Evolutionary conservation across 1,139 yeast species (phyloP).

Genomic region (Taphrina deformans): DNA sequence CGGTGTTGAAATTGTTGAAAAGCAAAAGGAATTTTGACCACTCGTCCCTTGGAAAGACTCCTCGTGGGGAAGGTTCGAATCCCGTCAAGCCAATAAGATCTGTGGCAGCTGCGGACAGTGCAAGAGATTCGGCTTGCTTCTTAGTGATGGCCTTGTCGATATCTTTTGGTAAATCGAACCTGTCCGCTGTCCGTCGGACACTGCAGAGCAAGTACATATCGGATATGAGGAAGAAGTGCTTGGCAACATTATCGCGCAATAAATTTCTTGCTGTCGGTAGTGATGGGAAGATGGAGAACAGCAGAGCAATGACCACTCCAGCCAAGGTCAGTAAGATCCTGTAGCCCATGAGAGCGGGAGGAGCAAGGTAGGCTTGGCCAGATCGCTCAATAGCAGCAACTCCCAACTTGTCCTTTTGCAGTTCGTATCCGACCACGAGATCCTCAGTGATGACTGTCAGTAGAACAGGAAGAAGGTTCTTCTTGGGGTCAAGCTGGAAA

Average conservation of each 20-base stretch:
- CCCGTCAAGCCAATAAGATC: slow-evolving; percentile 12
- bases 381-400: slow-evolving; percentile 5
- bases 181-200: slow-evolving; percentile 4
- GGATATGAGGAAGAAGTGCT: slow-evolving; percentile 9
- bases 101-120: slow-evolving; percentile 11
- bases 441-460: slow-evolving; percentile 22
- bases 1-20: slow-evolving; percentile 13
- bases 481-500: slow-evolving; percentile 3
- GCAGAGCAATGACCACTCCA: slow-evolving; percentile 21
- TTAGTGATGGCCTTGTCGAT: slow-evolving; percentile 24
- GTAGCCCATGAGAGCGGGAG: slow-evolving; percentile 30
- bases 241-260: slow-evolving; percentile 12
- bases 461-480: slow-evolving; percentile 10
- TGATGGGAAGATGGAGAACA: slow-evolving; percentile 27
- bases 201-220: slow-evolving; percentile 16
- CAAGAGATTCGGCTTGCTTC: slow-evolving; percentile 7
- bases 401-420: slow-evolving; percentile 8
- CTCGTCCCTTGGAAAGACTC: slow-evolving; percentile 10
- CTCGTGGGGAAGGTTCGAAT: slow-evolving; percentile 24
- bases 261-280: slow-evolving; percentile 18
- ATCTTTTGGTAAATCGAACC: slow-evolving; percentile 8
- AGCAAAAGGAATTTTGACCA: slow-evolving; percentile 15
- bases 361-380: slow-evolving; percentile 19
- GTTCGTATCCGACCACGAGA: slow-evolving; percentile 27
- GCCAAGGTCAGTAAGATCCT: slow-evolving; percentile 28